Evolutionary conservation across 495 filamentous ascomycete species (phyloP), one percentile per base, ranked within the genome.

Genomic region (Penicillium manginii): DNA sequence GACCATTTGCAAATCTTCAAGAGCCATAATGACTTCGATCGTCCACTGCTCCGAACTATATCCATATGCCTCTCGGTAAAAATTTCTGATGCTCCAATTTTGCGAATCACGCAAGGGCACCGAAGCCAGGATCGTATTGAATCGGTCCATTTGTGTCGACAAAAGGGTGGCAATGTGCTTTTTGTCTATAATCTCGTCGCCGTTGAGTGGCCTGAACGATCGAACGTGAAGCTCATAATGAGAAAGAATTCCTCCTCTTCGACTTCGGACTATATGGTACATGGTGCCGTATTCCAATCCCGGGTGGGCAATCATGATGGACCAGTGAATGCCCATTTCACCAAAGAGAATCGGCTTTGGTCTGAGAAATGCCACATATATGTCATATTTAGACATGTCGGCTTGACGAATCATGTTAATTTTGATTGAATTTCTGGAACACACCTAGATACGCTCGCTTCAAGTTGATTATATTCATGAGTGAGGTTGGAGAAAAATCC

Each of bases 271-370:
- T 11, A 47, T 26, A 26, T 47, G 45, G 45, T 47, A 47, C 45
- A 47, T 47, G 10, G 45, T 47, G 18, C 45, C 45, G 45, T 47
- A 47, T 29, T 47, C 45, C 21, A 47, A 14, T 47, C 45, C 45
- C 15, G 45, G 45, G 15, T 47, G 45, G 8, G 45, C 45, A 47
- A 47, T 47, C 45, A 47, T 47, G 45, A 47, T 47, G 10, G 21
- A 19, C 45, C 45, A 47, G 45, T 47, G 45, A 26, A 26, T 47
- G 8, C 45, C 45, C 10, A 26, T 47, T 47, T 47, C 45, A 47
- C 45, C 45, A 10, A 47, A 47, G 6, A 47, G 21, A 8, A 47
- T 47, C 2, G 45, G 45, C 19, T 47, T 47, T 22, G 45, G 45
- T 47, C 15, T 47, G 0, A 47, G 45, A n/a, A 26, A 47, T 47